Evolutionary conservation across 2,329 filamentous ascomycete genomes (phyloP).

Genomic region (Fusarium tupiense): DNA sequence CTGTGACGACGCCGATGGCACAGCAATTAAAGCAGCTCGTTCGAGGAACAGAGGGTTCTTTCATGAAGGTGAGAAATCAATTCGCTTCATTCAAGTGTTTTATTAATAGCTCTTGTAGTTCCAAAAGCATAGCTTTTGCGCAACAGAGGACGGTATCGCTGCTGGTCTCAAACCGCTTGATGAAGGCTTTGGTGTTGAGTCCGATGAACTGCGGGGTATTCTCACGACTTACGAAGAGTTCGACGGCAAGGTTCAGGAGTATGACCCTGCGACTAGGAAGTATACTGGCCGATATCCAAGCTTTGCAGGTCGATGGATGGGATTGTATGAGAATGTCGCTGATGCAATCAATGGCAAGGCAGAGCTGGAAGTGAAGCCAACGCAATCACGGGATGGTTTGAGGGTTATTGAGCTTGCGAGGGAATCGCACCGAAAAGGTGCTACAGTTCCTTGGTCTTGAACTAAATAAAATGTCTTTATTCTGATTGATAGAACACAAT

Average conservation of each 20-base stretch:
- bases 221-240: conserved; percentile 52
- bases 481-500: rapidly evolving
- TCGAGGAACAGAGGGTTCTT: conserved; percentile 37
- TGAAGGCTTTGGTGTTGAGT: conserved; percentile 27
- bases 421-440: conserved; percentile 49
- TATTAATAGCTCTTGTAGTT: conserved; percentile 44
- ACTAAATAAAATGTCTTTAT: not conserved
- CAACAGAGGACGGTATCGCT: conserved; percentile 40
- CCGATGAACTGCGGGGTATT: conserved; percentile 33
- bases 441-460: conserved; percentile 43
- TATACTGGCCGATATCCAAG: conserved; percentile 52
- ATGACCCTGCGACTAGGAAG: conserved; percentile 44
- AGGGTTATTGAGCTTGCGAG: conserved; percentile 52
- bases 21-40: conserved; percentile 33
- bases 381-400: conserved; percentile 51
- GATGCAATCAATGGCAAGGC: conserved; percentile 51
- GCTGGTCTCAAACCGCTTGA: conserved; percentile 24
- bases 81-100: rapidly evolving
- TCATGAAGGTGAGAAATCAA: conserved; percentile 13
- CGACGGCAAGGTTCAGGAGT: conserved; percentile 44
- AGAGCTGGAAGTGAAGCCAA: conserved; percentile 52
- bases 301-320: conserved; percentile 51
- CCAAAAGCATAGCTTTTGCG: conserved; percentile 55
- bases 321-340: conserved; percentile 52
- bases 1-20: conserved; percentile 26